phyloP scores from a whole-genome alignment of 345 rosid species.

The Psidium friedrichsthalianum region DNA sequence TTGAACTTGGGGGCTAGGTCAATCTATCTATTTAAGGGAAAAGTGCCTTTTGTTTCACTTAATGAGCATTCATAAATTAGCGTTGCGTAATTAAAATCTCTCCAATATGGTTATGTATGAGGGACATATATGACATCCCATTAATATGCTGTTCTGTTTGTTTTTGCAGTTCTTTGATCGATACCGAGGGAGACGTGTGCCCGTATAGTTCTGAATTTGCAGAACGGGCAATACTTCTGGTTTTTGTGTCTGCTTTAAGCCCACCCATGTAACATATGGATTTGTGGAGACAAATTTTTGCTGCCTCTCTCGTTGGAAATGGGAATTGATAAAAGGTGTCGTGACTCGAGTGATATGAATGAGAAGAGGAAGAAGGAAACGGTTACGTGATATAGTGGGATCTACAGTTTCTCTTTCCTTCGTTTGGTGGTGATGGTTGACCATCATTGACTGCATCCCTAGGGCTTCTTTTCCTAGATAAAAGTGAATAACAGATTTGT shows the following conservation, averaged over 20 bases:
- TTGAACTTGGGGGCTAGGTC: neutral
- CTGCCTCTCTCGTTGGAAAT: conserved; percentile 1
- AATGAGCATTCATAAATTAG: neutral
- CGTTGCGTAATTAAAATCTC: neutral
- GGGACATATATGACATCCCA: neutral
- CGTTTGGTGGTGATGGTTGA: neutral
- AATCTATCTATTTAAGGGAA: neutral
- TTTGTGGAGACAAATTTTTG: neutral
- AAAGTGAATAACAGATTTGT: too few species aligned
- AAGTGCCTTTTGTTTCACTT: neutral
- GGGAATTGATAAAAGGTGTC: neutral
- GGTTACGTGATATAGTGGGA: neutral
- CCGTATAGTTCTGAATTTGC: conserved; percentile 19
- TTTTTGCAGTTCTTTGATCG: conserved; percentile 47
- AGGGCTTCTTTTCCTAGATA: too few species aligned
- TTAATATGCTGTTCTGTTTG: neutral
- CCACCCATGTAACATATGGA: neutral
- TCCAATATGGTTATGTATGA: neutral
- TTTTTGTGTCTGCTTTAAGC: neutral
- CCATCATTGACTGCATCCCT: neutral
- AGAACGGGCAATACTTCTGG: neutral
- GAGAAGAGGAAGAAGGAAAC: neutral
- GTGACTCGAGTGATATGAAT: neutral
- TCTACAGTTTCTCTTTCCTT: neutral
- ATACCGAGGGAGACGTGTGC: conserved; percentile 44